A percentile compares a stretch with the other conserved stretches of the same genome.
Evolutionary conservation across 176 grass and related monocot genomes (phyloP).

Genomic region (Chloris gayana): DNA sequence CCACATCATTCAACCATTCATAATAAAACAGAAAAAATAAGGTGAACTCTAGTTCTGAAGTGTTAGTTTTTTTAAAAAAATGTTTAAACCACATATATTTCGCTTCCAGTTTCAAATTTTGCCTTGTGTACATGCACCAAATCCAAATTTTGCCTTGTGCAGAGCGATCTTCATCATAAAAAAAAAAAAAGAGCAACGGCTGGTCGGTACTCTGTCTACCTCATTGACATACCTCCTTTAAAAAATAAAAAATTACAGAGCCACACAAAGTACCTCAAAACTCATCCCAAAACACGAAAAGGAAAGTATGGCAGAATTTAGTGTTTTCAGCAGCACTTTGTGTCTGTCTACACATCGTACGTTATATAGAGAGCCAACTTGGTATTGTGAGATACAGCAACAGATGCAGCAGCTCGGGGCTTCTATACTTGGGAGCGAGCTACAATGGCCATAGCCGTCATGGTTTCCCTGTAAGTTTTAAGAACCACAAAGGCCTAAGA

Average conservation of each 20-base stretch:
- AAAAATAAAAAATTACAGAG: background rate
- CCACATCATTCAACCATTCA: too few relatives aligned
- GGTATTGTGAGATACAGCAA: background rate
- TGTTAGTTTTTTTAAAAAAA: too few relatives aligned
- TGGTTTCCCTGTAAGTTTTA: background rate
- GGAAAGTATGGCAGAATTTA: background rate
- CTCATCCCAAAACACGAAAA: background rate
- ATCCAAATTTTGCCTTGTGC: too few relatives aligned
- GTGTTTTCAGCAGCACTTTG: background rate
- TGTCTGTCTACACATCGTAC: background rate
- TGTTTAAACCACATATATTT: too few relatives aligned
- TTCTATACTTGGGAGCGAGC: background rate
- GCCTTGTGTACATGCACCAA: too few relatives aligned
- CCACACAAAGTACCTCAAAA: background rate
- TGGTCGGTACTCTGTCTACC: background rate
- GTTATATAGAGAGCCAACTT: background rate
- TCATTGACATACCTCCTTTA: background rate
- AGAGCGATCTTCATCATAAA: too few relatives aligned
- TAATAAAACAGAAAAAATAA: too few relatives aligned
- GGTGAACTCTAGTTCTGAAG: too few relatives aligned
- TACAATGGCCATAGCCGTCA: background rate
- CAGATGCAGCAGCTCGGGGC: background rate
- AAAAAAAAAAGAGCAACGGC: too few relatives aligned
- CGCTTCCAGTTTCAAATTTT: too few relatives aligned
- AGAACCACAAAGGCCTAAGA: background rate